phyloP scores from a whole-genome alignment of 306 rosid species.

The Quercus parvula region DNA sequence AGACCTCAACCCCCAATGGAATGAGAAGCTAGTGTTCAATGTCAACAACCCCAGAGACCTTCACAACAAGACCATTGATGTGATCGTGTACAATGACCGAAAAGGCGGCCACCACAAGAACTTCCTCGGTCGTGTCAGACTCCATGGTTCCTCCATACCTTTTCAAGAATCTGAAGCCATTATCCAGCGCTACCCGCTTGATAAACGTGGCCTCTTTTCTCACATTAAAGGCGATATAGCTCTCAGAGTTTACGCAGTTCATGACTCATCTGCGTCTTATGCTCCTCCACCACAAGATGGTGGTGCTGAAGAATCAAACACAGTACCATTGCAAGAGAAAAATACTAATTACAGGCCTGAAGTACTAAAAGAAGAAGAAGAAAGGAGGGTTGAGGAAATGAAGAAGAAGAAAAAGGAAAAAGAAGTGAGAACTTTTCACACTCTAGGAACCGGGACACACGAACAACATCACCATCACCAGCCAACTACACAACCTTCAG shows the following conservation, averaged over 20 bases:
- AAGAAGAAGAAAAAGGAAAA: slow-evolving; percentile 58
- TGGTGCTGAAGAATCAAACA: slow-evolving; percentile 10
- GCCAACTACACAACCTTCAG: slow-evolving; percentile 25
- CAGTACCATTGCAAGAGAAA: slow-evolving; percentile 60
- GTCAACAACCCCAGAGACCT: slow-evolving; percentile 42
- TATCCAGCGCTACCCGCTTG: slow-evolving; percentile 78
- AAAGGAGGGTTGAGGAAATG: slow-evolving; percentile 26
- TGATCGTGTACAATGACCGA: slow-evolving; percentile 48
- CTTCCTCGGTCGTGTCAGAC: slow-evolving; percentile 76
- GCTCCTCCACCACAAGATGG: slow-evolving; percentile 8
- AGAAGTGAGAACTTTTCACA: slow-evolving; percentile 76
- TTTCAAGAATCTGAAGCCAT: slow-evolving; percentile 51
- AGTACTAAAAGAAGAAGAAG: slow-evolving; percentile 30
- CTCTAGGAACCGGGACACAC: slow-evolving; percentile 50
- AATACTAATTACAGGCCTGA: slow-evolving; percentile 31
- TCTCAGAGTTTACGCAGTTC: slow-evolving; percentile 46
- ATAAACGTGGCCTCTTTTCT: slow-evolving; percentile 63
- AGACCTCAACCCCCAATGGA: slow-evolving; percentile 78
- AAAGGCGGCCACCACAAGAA: slow-evolving; percentile 37
- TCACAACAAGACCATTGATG: slow-evolving; percentile 53
- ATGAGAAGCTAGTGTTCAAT: slow-evolving; percentile 63
- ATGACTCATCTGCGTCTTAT: slow-evolving; percentile 20
- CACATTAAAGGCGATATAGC: slow-evolving; percentile 73
- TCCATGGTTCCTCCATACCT: slow-evolving; percentile 62
- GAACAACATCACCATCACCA: neutral